Conservation (phyloP, 73 alveolate genomes). For the Strombidium stylifer region DNA sequence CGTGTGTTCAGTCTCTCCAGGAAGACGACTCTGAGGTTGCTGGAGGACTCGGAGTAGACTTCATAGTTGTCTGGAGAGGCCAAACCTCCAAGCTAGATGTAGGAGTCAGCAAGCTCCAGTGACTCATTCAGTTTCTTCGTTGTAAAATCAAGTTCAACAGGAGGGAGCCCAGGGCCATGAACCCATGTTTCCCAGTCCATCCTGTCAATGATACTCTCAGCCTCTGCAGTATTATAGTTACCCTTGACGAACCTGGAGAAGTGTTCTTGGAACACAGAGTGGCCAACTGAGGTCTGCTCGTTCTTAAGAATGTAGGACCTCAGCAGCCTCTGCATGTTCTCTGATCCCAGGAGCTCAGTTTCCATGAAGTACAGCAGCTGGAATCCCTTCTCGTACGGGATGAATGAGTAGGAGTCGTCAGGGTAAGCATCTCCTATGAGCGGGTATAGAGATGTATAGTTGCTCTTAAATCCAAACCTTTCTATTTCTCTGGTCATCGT, state of each 20-base stretch:
- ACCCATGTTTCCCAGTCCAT: conserved; percentile 91
- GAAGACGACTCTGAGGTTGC: conserved; percentile 15
- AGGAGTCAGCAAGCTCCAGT: conserved; percentile 12
- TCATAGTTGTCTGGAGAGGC: conserved; percentile 20
- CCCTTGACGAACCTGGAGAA: conserved; percentile 1
- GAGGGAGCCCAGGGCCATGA: conserved; percentile 63
- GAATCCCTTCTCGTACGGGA: conserved; percentile 80
- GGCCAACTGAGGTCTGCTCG: background rate
- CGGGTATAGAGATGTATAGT: conserved; percentile 47
- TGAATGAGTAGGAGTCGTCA: conserved; percentile 28
- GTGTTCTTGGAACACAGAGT: conserved; percentile 4
- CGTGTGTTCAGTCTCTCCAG: conserved; percentile 3
- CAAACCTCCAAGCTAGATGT: conserved; percentile 2
- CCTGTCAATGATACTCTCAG: conserved; percentile 45
- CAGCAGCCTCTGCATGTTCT: conserved; percentile 23
- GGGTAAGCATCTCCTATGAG: conserved; percentile 48
- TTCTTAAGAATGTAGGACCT: conserved; percentile 2
- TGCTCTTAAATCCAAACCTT: conserved; percentile 44
- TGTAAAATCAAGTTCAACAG: conserved; percentile 39
- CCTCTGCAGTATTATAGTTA: background rate
- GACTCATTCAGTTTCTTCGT: conserved; percentile 4
- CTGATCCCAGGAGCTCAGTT: conserved; percentile 15
- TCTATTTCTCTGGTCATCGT: conserved; percentile 47
- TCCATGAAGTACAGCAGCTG: conserved; percentile 65
- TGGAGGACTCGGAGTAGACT: background rate